These are phyloP conservation scores for Aschersonia sp. DNA, from an alignment of 2,329 filamentous ascomycete genomes.

Conservation along the genomic window DNA sequence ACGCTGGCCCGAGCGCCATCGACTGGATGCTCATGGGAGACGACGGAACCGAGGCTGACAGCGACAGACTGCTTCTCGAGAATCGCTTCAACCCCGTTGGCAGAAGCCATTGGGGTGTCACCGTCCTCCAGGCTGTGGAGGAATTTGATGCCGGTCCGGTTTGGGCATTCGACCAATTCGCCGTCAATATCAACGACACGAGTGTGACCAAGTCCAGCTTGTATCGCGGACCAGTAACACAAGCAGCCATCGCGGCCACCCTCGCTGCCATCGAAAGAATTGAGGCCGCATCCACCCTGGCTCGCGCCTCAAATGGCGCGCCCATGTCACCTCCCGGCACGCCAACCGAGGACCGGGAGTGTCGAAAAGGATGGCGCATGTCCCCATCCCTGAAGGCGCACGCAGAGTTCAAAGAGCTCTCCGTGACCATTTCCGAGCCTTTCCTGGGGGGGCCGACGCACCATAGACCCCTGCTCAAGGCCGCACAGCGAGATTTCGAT, in stretches of 20 bases:
- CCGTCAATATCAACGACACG: conserved; percentile 22
- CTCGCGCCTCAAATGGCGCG: neutral
- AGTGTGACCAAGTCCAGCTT: conserved; percentile 24
- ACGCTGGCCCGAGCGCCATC: conserved; percentile 24
- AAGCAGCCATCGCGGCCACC: conserved; percentile 21
- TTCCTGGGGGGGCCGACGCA: conserved; percentile 22
- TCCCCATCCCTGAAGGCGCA: conserved; percentile 12
- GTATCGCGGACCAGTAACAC: conserved; percentile 22
- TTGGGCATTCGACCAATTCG: conserved; percentile 28
- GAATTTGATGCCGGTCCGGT: conserved; percentile 27
- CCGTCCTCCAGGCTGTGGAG: conserved; percentile 23
- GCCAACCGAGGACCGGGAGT: neutral
- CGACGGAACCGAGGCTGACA: conserved; percentile 18
- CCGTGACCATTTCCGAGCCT: conserved; percentile 16
- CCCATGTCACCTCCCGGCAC: conserved; percentile 3
- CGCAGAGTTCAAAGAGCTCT: conserved; percentile 12
- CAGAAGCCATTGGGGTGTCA: conserved; percentile 24
- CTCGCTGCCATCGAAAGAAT: conserved; percentile 22
- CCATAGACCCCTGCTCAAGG: conserved; percentile 22
- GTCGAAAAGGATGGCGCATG: conserved; percentile 2
- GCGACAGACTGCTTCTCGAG: conserved; percentile 13
- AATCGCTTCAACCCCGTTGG: conserved; percentile 13
- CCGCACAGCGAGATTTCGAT: conserved; percentile 21
- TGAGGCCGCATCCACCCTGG: conserved; percentile 9
- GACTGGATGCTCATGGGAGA: conserved; percentile 28